Percentiles rank a stretch among this genome's conserved stretches.
These are phyloP conservation scores for Hortiboletus rubellus DNA, from an alignment of 1,284 basidiomycete species.

Conservation along the genomic window DNA sequence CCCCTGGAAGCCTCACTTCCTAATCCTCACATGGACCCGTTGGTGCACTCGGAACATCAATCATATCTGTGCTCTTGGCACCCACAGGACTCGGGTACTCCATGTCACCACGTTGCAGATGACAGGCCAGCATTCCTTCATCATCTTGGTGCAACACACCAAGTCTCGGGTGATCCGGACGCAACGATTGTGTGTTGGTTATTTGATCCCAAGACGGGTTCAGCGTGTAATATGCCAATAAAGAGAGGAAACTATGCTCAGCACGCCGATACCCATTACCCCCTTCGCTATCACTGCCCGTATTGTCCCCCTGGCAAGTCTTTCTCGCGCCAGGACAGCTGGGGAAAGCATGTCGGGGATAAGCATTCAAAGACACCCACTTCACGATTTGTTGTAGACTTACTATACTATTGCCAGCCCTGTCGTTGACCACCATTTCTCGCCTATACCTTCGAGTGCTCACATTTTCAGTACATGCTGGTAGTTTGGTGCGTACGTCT, in stretches of 20 bases:
- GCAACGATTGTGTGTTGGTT: slow-evolving; percentile 11
- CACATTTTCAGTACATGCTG: neutral
- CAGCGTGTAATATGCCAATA: slow-evolving; percentile 3
- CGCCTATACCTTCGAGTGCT: neutral
- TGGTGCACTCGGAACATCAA: too few relatives aligned
- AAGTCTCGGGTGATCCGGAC: slow-evolving; percentile 10
- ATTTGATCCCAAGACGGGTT: slow-evolving; percentile 2
- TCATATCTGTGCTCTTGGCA: too few relatives aligned
- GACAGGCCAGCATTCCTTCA: slow-evolving; percentile 12
- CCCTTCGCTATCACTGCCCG: slow-evolving; percentile 14
- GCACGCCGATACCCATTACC: slow-evolving; percentile 24
- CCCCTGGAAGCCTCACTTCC: too few relatives aligned
- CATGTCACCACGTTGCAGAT: too few relatives aligned
- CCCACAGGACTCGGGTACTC: too few relatives aligned
- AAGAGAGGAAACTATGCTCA: slow-evolving; percentile 20
- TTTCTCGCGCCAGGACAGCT: slow-evolving; percentile 28
- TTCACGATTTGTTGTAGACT: neutral
- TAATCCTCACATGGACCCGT: too few relatives aligned
- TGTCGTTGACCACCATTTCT: neutral
- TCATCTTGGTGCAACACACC: slow-evolving; percentile 13
- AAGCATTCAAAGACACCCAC: slow-evolving; percentile 5
- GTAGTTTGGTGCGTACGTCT: too few relatives aligned
- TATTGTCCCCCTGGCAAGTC: slow-evolving; percentile 12
- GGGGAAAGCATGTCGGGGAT: slow-evolving; percentile 12
- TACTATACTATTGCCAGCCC: neutral